Base-by-base conservation (phyloP, 768 basidiomycete species). In the Asterophora lycoperdoides region DNA sequence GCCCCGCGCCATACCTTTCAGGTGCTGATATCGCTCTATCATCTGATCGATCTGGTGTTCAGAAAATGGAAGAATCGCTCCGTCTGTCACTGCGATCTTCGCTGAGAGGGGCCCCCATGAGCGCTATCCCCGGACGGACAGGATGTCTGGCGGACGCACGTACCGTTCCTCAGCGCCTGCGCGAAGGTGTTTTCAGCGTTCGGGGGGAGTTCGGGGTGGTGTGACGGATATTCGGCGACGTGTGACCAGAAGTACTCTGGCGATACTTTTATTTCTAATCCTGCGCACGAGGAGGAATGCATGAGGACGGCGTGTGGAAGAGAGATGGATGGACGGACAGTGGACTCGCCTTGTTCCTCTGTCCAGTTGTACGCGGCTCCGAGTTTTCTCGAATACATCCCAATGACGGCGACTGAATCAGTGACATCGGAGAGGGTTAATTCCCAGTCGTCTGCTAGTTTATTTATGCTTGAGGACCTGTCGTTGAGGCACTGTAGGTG, bases 181-280 rank as follows among this genome's bases (percentile, higher is more conserved):
- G 63, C 58, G 41, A 72, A 74, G 34, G 65, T 60, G 3, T 50
- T 45, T 51, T 74, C 72, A 9, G 67, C 55, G 52, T 60, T 56
- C 6, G 62, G 66, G 13, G 72, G 71, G 38, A 74, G 65, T 26
- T 63, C 55, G 11, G 51, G 42, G 49, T 71, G 69, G 52, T 75
- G 73, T 4, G 68, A 70, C 9, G 73, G 73, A 49, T 68, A 74
- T 54, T 73, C 73, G 26, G 70, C 68, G 33, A 75, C 62, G 52
- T 67, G 63, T 13, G 72, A 65, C 73, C 73, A 75, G 54, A 68
- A 75, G 20, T 69, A 60, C 48, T 68, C 65, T 6, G 54, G 43
- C 41, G 60, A 60, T 1, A 56, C 32, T 41, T 63, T 63, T 17
- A 63, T 45, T 20, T 53, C 46, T 30, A 72, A 37, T 15, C 67